These are phyloP conservation scores for Leishmania tropica DNA, from an alignment of 208 protist genomes.

Conservation along the genomic window DNA sequence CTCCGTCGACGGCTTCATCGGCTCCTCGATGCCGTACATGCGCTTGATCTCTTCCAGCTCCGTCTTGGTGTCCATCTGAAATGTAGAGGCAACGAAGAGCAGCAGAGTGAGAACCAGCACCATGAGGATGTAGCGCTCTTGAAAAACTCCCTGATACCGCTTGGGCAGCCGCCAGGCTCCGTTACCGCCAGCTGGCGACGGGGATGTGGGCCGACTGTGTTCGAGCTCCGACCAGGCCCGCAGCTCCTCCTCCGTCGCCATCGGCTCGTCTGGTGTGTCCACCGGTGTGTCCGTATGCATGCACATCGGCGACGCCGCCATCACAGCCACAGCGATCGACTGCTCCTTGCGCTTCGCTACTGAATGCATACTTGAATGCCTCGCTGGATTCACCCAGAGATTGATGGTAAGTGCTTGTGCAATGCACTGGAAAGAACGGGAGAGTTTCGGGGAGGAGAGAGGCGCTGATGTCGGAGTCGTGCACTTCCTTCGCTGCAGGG, in stretches of 20 bases:
- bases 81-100: slow-evolving; percentile 26
- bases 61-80: slow-evolving; percentile 23
- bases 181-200: not conserved
- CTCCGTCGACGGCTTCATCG: not conserved
- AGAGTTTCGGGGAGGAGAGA: not conserved
- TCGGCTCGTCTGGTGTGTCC: slow-evolving; percentile 18
- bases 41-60: slow-evolving; percentile 37
- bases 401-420: not conserved
- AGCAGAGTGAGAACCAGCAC: slow-evolving; percentile 16
- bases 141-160: slow-evolving; percentile 28
- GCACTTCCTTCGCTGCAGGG: not conserved
- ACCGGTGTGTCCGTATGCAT: slow-evolving; percentile 5
- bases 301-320: slow-evolving; percentile 3
- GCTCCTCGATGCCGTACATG: slow-evolving; percentile 25
- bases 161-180: slow-evolving; percentile 5
- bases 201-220: slow-evolving; percentile 14
- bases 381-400: not conserved
- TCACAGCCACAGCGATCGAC: slow-evolving; percentile 8
- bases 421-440: not conserved
- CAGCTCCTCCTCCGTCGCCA: slow-evolving; percentile 29
- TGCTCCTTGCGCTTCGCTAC: slow-evolving; percentile 29
- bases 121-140: slow-evolving; percentile 27
- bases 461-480: not conserved
- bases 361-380: slow-evolving; percentile 6
- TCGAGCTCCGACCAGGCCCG: slow-evolving; percentile 29